Conservation (phyloP, 208 protist species). For the Vickermania ingenoplastis region DNA sequence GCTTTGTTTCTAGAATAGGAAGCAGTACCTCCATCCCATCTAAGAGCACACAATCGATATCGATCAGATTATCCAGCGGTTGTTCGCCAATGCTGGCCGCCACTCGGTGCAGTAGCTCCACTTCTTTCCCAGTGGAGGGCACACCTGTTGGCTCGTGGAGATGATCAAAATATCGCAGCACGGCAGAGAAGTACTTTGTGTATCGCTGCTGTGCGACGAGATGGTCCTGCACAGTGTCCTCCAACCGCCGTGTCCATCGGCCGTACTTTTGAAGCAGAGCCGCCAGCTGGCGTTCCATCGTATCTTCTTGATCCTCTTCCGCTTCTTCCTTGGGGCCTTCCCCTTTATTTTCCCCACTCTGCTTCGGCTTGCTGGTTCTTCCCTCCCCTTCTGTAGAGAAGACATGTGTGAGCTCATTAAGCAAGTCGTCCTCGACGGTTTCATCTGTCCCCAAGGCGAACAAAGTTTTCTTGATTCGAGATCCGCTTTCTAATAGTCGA, state of each 20-base stretch:
- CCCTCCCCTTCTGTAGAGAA: neutral
- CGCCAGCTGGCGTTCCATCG: slow-evolving; percentile 57
- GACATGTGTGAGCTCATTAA: neutral
- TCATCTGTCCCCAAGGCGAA: slow-evolving; percentile 1
- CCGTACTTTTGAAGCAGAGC: slow-evolving; percentile 71
- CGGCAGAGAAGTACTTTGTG: slow-evolving; percentile 70
- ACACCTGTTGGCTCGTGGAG: slow-evolving; percentile 1
- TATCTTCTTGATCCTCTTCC: slow-evolving; percentile 15
- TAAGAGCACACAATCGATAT: slow-evolving; percentile 73
- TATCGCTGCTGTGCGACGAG: slow-evolving; percentile 72
- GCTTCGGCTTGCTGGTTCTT: slow-evolving; percentile 8
- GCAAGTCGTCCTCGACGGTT: neutral
- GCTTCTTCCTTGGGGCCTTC: neutral
- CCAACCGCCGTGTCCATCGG: slow-evolving; percentile 62
- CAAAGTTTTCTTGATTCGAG: neutral
- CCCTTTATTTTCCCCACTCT: slow-evolving; percentile 6
- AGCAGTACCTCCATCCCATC: slow-evolving; percentile 63
- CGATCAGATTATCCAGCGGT: slow-evolving; percentile 56
- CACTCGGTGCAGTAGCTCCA: neutral
- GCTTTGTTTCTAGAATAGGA: slow-evolving; percentile 39
- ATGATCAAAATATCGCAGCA: slow-evolving; percentile 52
- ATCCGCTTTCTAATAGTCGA: neutral
- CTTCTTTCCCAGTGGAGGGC: neutral
- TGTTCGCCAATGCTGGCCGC: neutral
- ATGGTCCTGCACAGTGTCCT: slow-evolving; percentile 74